Evolutionary conservation across 768 basidiomycete genomes (phyloP), one percentile per base, ranked within the genome.

Genomic region (Panus rudis): DNA sequence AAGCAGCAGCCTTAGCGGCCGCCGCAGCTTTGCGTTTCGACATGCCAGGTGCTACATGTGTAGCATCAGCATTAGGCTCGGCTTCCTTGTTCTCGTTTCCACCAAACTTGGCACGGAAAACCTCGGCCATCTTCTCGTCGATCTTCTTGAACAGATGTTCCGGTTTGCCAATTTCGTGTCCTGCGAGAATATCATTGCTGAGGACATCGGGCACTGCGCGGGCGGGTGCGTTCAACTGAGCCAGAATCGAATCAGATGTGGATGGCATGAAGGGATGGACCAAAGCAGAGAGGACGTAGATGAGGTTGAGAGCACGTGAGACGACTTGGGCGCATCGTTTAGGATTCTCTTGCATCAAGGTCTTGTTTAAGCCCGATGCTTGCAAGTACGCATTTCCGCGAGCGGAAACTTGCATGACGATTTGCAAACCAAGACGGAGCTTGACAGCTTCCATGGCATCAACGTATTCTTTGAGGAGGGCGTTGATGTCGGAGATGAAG

Each of bases 191-290:
- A 59, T 98, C 96, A 52, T 78, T 80, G 4, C 75, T 68, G 51
- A 96, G 68, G 7, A 70, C 70, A 43, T 73, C 73, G 1, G 94
- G 88, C 3, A 94, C 81, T 7, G 74, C 69, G 24, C 94, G 81
- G 4, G 84, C 74, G 1, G 92, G 92, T 0, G 92, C 92, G 57
- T 96, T 90, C 50, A 98, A 75, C 57, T 99, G 96, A 16, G 61
- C 56, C 42, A 94, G 72, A 51, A 99, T 92, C 3, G 80, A 71
- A 20, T 77, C 78, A 26, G 85, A 81, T 0, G 89, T 94, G 11
- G 81, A 73, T 30, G 96, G 96, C 92, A 99, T 97, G 80, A 91
- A 99, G 0, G 96, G 94, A 59, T 92, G 84, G 51, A 91, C 64
- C 52, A 96, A 70, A 22, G 80, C 83, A 11, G 90, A 85, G 44